Percentiles rank a stretch among this genome's conserved stretches.
phyloP scores from a whole-genome alignment of 73 alveolate genomes.

The Symbiodinium natans region DNA sequence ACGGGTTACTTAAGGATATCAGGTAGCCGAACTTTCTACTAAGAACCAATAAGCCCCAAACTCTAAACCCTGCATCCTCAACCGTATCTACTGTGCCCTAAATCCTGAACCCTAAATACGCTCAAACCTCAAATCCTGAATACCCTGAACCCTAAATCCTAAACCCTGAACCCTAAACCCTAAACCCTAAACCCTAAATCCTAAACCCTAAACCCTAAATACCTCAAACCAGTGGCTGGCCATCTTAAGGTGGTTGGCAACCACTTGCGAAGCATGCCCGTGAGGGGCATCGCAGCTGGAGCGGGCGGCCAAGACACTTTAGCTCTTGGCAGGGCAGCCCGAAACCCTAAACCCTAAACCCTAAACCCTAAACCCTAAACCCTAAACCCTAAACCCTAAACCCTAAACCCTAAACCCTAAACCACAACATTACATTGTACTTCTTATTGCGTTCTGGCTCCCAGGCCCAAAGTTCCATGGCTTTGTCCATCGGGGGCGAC shows the following conservation, averaged over 20 bases:
- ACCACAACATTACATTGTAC: not conserved
- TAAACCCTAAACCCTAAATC: too few species aligned
- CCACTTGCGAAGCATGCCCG: slow-evolving; percentile 80
- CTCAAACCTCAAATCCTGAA: not conserved
- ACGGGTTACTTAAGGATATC: too few species aligned
- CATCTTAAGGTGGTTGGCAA: not conserved
- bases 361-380: too few species aligned
- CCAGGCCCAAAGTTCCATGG: slow-evolving; percentile 78
- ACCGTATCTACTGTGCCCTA: not conserved
- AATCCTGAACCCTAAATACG: not conserved
- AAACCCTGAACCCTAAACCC: too few species aligned
- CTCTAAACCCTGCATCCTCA: too few species aligned
- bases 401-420: not conserved
- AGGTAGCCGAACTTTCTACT: too few species aligned
- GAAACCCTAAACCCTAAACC: too few species aligned
- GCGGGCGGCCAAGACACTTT: not conserved
- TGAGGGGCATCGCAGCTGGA: slow-evolving; percentile 70
- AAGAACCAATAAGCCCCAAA: too few species aligned
- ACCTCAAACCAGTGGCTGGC: not conserved
- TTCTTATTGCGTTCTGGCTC: not conserved
- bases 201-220: not conserved
- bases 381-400: not conserved
- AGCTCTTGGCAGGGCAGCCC: too few species aligned
- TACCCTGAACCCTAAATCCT: too few species aligned
- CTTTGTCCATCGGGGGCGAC: slow-evolving; percentile 53